Evolutionary conservation across 2,329 filamentous ascomycete genomes (phyloP), one percentile per base, ranked within the genome.

Genomic region (Chaetomium sp.): DNA sequence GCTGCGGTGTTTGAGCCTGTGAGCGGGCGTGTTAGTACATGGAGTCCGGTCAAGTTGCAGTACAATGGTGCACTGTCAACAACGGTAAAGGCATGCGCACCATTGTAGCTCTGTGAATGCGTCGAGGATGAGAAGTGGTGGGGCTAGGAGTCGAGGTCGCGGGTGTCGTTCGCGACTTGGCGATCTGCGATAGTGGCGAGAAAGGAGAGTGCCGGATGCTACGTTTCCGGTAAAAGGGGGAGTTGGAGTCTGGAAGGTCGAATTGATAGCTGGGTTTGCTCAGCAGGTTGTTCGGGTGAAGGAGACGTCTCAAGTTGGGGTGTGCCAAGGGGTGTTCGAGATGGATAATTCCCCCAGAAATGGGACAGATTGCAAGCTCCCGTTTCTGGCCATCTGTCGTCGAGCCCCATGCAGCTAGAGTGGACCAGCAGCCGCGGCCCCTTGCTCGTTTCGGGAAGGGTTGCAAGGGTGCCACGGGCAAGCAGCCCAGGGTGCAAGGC

Each of bases 1-100:
- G 89, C 72, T 89, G 82, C 64, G 86, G 88, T 64, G 89, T 94
- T 85, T 92, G 88, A 65, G 85, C 87, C 88, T 91, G 67, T 59
- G 34, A 11, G 6, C 5, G 35, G 3, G 7, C 5, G 32, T 12
- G 37, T 52, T 38, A 48, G 45, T 45, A 38, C 5, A 27, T 27
- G 19, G 3, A 2, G 2, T 3, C 19, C 19, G 19, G 2, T 27
- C 19, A 27, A 27, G 19, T 27, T 27, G n/a, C 5, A 11, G 34
- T 34, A 53, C 8, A 27, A 32, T 34, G 38, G 38, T 27, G 19
- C 19, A 27, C 10, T 19, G 42, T 3, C 5, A n/a, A 8, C 33
- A 33, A 8, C 19, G 11, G 11, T 48, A 19, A 47, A 49, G 46
- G 10, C 10, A 42, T 19, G 43, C 55, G 44, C 55, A 65, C 64